phyloP scores from a whole-genome alignment of 768 basidiomycete genomes.

The Suillus cothurnatus region DNA sequence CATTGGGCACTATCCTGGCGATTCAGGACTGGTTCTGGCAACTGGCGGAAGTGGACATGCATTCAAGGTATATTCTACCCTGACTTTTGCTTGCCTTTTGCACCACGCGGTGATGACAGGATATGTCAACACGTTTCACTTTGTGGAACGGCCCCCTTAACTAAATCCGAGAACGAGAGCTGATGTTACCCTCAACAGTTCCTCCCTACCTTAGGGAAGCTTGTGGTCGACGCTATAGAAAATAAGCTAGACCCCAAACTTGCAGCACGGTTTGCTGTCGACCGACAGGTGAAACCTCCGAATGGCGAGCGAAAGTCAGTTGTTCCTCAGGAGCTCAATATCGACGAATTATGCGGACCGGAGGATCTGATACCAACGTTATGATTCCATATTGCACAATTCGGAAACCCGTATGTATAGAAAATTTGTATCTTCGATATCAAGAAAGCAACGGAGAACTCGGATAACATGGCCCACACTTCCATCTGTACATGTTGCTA shows the following conservation, averaged over 20 bases:
- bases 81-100: not conserved
- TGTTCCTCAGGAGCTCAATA: constrained; percentile 41
- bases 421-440: not conserved
- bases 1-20: constrained; percentile 69
- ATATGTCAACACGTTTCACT: not conserved
- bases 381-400: not conserved
- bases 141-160: not conserved
- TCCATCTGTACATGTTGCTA: not conserved
- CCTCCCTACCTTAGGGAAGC: constrained; percentile 77
- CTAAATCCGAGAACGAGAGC: not conserved
- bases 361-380: constrained; percentile 39
- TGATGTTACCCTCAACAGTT: constrained; percentile 53
- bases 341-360: constrained; percentile 50
- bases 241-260: constrained; percentile 56
- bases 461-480: not conserved
- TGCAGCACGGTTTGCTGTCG: constrained; percentile 62
- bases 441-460: not conserved
- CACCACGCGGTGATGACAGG: not conserved
- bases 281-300: constrained; percentile 37
- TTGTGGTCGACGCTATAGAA: constrained; percentile 76
- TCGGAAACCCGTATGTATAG: not conserved
- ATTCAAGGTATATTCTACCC: constrained; percentile 62
- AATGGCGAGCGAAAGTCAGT: constrained; percentile 23
- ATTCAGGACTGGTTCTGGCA: constrained; percentile 70
- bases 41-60: constrained; percentile 90